Conservation (phyloP, 1,139 yeast species). For the Groenewaldozyma auringiensis region DNA sequence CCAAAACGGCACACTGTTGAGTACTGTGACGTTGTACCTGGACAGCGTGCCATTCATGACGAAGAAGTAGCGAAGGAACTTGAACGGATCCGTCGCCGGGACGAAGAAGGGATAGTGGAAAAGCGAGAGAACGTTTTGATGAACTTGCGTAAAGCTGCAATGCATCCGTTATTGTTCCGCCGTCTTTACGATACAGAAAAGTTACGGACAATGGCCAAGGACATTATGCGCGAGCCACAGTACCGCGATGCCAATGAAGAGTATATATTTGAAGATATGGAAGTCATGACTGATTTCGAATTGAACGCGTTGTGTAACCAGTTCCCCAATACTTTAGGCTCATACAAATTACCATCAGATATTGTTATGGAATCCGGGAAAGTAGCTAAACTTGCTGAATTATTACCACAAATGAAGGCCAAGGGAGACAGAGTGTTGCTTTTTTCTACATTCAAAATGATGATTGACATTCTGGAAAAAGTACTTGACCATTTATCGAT, state of each 20-base stretch:
- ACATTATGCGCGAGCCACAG: conserved; percentile 72
- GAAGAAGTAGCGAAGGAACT: conserved; percentile 28
- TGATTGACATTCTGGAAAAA: conserved; percentile 76
- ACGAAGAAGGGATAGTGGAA: conserved; percentile 20
- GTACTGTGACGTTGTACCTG: conserved; percentile 52
- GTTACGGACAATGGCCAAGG: conserved; percentile 60
- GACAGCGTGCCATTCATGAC: conserved; percentile 53
- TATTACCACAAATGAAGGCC: conserved; percentile 55
- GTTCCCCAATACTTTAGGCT: conserved; percentile 58
- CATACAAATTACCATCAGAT: conserved; percentile 44
- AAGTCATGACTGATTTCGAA: conserved; percentile 91
- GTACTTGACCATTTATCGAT: conserved; percentile 59
- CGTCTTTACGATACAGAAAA: conserved; percentile 46
- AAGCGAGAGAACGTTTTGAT: conserved; percentile 65
- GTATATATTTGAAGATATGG: conserved; percentile 87
- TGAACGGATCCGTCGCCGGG: conserved; percentile 1
- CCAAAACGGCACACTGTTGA: conserved; percentile 57
- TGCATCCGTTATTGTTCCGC: conserved; percentile 93
- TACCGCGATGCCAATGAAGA: conserved; percentile 67
- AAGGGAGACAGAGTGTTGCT: conserved; percentile 68
- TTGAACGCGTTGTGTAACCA: conserved; percentile 63
- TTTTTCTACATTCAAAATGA: conserved; percentile 88
- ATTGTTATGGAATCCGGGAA: conserved; percentile 76
- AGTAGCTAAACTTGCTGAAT: conserved; percentile 45
- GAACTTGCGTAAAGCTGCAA: conserved; percentile 93